Evolutionary conservation across 2,329 filamentous ascomycete genomes (phyloP).

Genomic region (Ilyonectria destructans): DNA sequence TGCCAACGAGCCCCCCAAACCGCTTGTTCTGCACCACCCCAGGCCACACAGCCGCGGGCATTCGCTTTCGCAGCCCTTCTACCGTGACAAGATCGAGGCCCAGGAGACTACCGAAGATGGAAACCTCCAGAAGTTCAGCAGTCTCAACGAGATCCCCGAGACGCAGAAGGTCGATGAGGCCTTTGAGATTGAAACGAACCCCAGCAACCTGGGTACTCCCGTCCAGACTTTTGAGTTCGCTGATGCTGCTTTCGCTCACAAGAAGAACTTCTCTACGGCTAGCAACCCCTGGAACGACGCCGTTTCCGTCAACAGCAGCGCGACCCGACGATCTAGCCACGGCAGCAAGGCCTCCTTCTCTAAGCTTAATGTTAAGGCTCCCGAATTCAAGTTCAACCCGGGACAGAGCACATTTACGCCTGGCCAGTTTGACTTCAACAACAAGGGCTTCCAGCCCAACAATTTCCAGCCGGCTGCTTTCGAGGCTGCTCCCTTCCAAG

Average conservation of each 20-base stretch:
- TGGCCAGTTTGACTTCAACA: slow-evolving; percentile 43
- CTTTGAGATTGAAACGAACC: slow-evolving; percentile 82
- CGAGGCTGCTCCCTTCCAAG: slow-evolving; percentile 17
- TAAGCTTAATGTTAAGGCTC: slow-evolving; percentile 89
- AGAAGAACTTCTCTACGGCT: slow-evolving; percentile 69
- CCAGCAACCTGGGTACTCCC: slow-evolving; percentile 80
- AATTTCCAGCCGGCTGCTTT: not conserved
- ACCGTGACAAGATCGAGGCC: slow-evolving; percentile 69
- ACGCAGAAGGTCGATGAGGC: slow-evolving; percentile 66
- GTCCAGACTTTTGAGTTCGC: slow-evolving; percentile 66
- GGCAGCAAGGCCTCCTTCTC: slow-evolving; percentile 80
- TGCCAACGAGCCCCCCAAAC: slow-evolving; percentile 68
- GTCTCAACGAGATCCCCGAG: slow-evolving; percentile 60
- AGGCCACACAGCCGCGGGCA: slow-evolving; percentile 83
- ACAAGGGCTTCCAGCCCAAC: slow-evolving; percentile 23
- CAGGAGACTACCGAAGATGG: slow-evolving; percentile 58
- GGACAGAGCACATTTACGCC: slow-evolving; percentile 54
- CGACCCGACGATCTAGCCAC: slow-evolving; percentile 66
- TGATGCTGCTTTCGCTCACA: slow-evolving; percentile 64
- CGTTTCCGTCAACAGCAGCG: slow-evolving; percentile 58
- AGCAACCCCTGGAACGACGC: slow-evolving; percentile 78
- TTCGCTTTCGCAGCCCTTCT: slow-evolving; percentile 79
- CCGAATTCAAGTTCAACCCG: slow-evolving; percentile 87
- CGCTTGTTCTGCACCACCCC: slow-evolving; percentile 78
- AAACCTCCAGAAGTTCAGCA: slow-evolving; percentile 57